A percentile compares a stretch with the other conserved stretches of the same genome.
phyloP scores from a whole-genome alignment of 257 asterid species.

The Forsythia viridissima region DNA sequence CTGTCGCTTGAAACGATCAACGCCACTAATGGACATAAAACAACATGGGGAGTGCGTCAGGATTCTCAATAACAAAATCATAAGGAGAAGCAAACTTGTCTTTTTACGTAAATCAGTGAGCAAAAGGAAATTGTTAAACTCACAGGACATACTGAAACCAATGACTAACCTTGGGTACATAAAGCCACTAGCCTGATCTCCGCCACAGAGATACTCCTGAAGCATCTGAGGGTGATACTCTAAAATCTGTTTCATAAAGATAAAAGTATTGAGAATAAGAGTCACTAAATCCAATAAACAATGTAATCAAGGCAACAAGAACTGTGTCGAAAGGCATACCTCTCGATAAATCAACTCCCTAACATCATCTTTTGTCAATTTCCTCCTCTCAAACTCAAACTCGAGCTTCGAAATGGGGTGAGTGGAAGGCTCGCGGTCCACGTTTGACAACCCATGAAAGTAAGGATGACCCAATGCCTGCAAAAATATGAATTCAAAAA shows the following conservation, averaged over 20 bases:
- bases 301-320: slow-evolving; percentile 23
- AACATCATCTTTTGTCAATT: slow-evolving; percentile 85
- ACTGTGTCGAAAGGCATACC: slow-evolving; percentile 31
- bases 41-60: slow-evolving; percentile 16
- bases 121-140: not conserved
- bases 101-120: not conserved
- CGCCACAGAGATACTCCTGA: slow-evolving; percentile 83
- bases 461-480: slow-evolving; percentile 88
- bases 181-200: slow-evolving; percentile 94
- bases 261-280: slow-evolving; percentile 12
- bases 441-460: slow-evolving; percentile 70
- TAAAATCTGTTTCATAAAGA: slow-evolving; percentile 62
- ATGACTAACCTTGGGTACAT: slow-evolving; percentile 90
- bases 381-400: slow-evolving; percentile 92
- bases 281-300: slow-evolving; percentile 17
- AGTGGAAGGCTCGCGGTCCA: slow-evolving; percentile 86
- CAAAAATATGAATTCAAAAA: slow-evolving; percentile 25
- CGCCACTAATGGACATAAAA: slow-evolving; percentile 58
- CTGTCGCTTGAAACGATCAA: slow-evolving; percentile 93
- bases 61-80: slow-evolving; percentile 11
- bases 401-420: slow-evolving; percentile 90
- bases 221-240: slow-evolving; percentile 99
- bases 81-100: not conserved
- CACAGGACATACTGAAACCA: not conserved
- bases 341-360: slow-evolving; percentile 87